A percentile compares a stretch with the other conserved stretches of the same genome.
Conservation (phyloP, 495 filamentous ascomycete species). For the Hyphodiscus hymeniophilus region DNA sequence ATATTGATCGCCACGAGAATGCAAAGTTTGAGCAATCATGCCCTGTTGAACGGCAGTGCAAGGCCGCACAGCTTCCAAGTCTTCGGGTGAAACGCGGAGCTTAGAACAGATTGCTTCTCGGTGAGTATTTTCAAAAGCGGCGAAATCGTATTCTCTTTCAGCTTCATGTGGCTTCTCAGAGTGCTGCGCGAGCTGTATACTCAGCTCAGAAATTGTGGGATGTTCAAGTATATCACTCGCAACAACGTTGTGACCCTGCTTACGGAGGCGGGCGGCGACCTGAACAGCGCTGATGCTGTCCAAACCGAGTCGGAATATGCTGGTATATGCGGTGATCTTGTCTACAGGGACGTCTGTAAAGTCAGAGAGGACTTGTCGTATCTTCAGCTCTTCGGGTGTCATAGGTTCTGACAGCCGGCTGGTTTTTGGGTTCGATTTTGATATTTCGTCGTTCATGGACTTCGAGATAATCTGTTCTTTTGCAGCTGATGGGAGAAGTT, state of each 20-base stretch:
- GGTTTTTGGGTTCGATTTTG: conserved; percentile 1
- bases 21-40: conserved; percentile 53
- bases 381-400: conserved; percentile 37
- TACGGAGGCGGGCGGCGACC: conserved; percentile 55
- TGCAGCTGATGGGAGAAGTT: conserved; percentile 25
- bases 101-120: conserved; percentile 23
- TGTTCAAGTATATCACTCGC: conserved; percentile 64
- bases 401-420: conserved; percentile 26
- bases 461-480: conserved; percentile 30
- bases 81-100: conserved; percentile 11
- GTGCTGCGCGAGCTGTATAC: conserved; percentile 20
- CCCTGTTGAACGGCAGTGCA: conserved; percentile 58
- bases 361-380: conserved; percentile 48
- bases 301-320: conserved; percentile 76
- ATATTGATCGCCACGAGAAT: conserved; percentile 47
- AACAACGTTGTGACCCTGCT: conserved; percentile 43
- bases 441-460: conserved; percentile 12
- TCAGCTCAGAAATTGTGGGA: conserved; percentile 42
- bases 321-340: conserved; percentile 49
- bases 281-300: conserved; percentile 86
- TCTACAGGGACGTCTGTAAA: conserved; percentile 42
- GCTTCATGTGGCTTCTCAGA: not conserved
- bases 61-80: conserved; percentile 43
- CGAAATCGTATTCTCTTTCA: conserved; percentile 21
- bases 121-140: conserved; percentile 35